Percentiles rank a stretch among this genome's conserved stretches.
Conservation (phyloP, 1,139 yeast species). For the Magnusiomyces clavatus region DNA sequence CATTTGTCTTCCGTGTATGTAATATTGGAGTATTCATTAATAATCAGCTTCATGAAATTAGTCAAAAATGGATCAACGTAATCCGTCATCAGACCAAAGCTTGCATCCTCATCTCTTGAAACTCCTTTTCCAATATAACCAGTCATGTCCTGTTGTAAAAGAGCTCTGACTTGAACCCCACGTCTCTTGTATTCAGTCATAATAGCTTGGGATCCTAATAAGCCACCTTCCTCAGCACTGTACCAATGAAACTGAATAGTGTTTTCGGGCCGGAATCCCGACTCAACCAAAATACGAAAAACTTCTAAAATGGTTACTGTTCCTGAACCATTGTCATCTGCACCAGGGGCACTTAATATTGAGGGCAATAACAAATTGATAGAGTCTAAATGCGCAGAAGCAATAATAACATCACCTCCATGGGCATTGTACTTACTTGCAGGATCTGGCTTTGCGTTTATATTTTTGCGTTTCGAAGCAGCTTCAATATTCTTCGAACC, state of each 20-base stretch:
- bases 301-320: constrained; percentile 73
- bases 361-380: constrained; percentile 68
- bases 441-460: too few relatives aligned
- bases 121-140: constrained; percentile 60
- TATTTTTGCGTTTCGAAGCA: too few relatives aligned
- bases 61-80: constrained; percentile 21
- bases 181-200: constrained; percentile 47
- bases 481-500: constrained; percentile 21
- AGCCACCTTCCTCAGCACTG: constrained; percentile 92
- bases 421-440: constrained; percentile 7
- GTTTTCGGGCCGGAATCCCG: constrained; percentile 52
- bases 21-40: constrained; percentile 30
- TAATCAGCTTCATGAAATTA: constrained; percentile 8
- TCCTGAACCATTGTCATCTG: constrained; percentile 93
- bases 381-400: constrained; percentile 91
- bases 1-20: constrained; percentile 70
- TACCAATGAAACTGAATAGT: constrained; percentile 89
- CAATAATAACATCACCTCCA: constrained; percentile 42
- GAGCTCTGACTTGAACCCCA: constrained; percentile 52
- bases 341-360: constrained; percentile 78
- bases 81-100: constrained; percentile 63
- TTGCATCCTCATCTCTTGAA: constrained; percentile 57
- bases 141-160: constrained; percentile 95
- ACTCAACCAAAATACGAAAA: constrained; percentile 46
- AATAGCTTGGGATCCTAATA: constrained; percentile 78